phyloP scores from a whole-genome alignment of 257 asterid genomes.

The Primulina tabacum region DNA sequence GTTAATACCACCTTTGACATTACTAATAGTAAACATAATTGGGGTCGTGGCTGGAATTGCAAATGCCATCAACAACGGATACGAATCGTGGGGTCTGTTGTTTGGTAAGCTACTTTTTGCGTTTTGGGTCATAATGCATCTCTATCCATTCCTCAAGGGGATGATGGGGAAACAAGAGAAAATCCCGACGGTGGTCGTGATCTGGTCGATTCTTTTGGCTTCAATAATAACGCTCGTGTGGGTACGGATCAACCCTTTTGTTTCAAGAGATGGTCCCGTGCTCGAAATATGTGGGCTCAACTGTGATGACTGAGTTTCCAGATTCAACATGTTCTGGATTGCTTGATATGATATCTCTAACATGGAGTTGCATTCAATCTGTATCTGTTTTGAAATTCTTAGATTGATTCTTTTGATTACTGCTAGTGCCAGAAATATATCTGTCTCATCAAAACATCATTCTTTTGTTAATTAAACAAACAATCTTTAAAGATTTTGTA shows the following conservation, averaged over 20 bases:
- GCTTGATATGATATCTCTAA: background rate
- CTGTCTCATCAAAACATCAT: conserved; percentile 1
- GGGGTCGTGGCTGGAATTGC: conserved; percentile 81
- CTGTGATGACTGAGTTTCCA: conserved; percentile 46
- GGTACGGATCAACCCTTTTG: conserved; percentile 87
- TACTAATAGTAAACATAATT: conserved; percentile 60
- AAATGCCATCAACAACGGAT: conserved; percentile 77
- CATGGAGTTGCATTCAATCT: conserved; percentile 22
- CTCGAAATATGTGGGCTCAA: conserved; percentile 77
- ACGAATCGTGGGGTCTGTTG: conserved; percentile 89
- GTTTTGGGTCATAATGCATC: conserved; percentile 83
- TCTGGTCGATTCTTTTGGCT: conserved; percentile 79
- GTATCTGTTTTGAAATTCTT: conserved; percentile 31
- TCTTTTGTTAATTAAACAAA: background rate
- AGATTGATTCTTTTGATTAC: conserved; percentile 34
- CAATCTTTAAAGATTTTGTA: background rate
- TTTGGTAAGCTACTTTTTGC: conserved; percentile 79
- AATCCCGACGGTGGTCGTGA: conserved; percentile 77
- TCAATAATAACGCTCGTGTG: conserved; percentile 75
- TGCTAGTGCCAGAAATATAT: conserved; percentile 19
- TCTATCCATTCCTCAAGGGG: conserved; percentile 90
- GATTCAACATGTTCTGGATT: background rate
- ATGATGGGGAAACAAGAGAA: conserved; percentile 68
- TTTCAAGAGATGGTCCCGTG: conserved; percentile 77
- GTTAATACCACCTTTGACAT: conserved; percentile 70